Evolutionary conservation across 2,329 filamentous ascomycete genomes (phyloP), one percentile per base, ranked within the genome.

Genomic region (Beauveria scarabaeidicola): DNA sequence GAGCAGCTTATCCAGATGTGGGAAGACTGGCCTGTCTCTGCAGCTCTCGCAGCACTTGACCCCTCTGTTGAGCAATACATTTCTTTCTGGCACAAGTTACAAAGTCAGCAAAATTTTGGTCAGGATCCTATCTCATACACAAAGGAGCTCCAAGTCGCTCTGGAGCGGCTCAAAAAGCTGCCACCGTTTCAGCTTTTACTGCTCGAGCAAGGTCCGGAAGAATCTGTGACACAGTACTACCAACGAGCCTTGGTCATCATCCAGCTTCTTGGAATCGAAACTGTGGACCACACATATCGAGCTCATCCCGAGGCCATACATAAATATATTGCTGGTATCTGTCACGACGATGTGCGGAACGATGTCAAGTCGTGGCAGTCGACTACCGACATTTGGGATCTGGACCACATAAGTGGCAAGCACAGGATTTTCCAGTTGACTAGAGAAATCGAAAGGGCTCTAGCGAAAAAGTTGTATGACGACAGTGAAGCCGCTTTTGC

Each of bases 371-470:
- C 58, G n/a, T 54, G 66, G 15, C 27, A 61, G 36, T 55, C 65
- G 7, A 59, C 54, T n/a, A 50, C 59, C 7, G 59, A 63, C 15
- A 59, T 56, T n/a, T 38, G 64, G n/a, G 62, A 65, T 3, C 65
- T 85, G 17, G 71, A 70, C 19, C 73, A 73, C 2, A 69, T 81
- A 6, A 74, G 76, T 2, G 75, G 75, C 58, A 74, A 73, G 40
- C 84, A 87, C 69, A 81, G 81, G 66, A 76, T 74, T 53, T 68
- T 85, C 17, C 79, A 86, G 64, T 75, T 87, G 29, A 81, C 78
- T 5, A 67, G 70, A 23, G 81, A 85, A 52, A 81, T 85, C 60
- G 78, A 84, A 64, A 75, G 72, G 61, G 82, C 81, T 3, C 64
- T 85, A 3, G 74, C 76, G 21, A 78, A 77, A 38, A 71, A 74